Conservation (phyloP, 1,284 basidiomycete species). For the Cryptococcus sp. region DNA sequence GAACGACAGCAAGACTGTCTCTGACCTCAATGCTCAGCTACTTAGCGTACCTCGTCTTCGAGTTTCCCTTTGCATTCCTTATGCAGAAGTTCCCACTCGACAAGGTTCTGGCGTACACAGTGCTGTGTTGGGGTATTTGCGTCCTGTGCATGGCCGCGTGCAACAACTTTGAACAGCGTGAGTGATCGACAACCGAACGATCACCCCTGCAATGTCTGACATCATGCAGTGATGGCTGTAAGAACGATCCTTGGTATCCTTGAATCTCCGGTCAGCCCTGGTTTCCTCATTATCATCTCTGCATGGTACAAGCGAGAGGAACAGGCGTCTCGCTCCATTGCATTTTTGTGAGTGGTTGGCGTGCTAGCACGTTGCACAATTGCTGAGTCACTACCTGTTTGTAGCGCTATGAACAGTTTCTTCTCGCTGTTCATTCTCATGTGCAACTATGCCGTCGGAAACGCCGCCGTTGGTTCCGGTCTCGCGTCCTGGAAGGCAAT, state of each 20-base stretch:
- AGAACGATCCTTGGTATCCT: conserved; percentile 10
- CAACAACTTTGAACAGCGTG: conserved; percentile 19
- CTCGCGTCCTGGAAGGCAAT: conserved; percentile 18
- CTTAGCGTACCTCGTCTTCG: conserved; percentile 19
- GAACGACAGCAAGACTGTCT: background rate
- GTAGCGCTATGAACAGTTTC: conserved; percentile 20
- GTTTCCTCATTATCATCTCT: conserved; percentile 13
- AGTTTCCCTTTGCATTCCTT: conserved; percentile 21
- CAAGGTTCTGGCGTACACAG: conserved; percentile 16
- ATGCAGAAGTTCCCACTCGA: conserved; percentile 22
- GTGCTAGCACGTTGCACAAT: background rate
- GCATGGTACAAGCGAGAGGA: conserved; percentile 17
- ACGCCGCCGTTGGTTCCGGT: conserved; percentile 11
- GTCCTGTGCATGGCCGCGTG: conserved; percentile 21
- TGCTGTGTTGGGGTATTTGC: conserved; percentile 11
- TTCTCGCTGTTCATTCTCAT: conserved; percentile 20
- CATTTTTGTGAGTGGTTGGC: conserved; percentile 11
- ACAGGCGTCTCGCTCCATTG: conserved; percentile 7
- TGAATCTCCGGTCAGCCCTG: conserved; percentile 8
- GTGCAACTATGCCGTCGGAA: conserved; percentile 13
- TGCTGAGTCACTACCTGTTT: background rate
- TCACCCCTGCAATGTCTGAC: background rate
- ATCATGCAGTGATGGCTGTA: background rate
- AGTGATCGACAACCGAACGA: background rate
- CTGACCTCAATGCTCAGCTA: conserved; percentile 11